A percentile compares a stretch with the other conserved stretches of the same genome.
These are phyloP conservation scores for Triticum urartu DNA, from an alignment of 176 grass and related monocot genomes.

Conservation along the genomic window DNA sequence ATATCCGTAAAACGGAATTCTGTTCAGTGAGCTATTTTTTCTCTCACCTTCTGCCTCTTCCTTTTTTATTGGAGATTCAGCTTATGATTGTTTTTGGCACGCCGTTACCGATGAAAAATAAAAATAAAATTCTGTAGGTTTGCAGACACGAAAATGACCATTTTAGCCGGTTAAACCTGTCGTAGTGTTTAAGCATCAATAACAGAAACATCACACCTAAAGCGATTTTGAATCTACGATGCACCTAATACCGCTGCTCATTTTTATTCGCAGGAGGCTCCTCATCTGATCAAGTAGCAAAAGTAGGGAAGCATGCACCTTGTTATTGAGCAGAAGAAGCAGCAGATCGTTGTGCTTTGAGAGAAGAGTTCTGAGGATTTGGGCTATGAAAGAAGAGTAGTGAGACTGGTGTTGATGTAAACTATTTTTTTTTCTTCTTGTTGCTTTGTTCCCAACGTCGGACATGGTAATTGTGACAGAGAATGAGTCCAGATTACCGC, in stretches of 20 bases:
- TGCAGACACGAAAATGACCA: not conserved
- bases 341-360: not conserved
- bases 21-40: not conserved
- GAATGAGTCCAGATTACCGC: too few relatives aligned
- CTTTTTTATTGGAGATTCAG: not conserved
- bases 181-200: not conserved
- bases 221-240: not conserved
- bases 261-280: not conserved
- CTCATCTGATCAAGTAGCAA: not conserved
- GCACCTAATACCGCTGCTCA: not conserved
- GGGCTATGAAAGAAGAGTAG: too few relatives aligned
- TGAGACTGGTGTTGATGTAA: not conserved
- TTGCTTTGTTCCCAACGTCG: not conserved
- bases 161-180: too few relatives aligned
- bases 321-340: not conserved
- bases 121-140: too few relatives aligned
- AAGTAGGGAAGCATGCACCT: not conserved
- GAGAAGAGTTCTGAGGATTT: not conserved
- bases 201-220: not conserved
- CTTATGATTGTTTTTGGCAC: not conserved
- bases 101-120: too few relatives aligned
- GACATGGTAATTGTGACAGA: too few relatives aligned
- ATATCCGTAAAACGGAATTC: not conserved
- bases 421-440: not conserved
- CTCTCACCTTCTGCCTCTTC: not conserved